Conservation (phyloP, 179 eudicot species). For the Amaranthus tricolor region DNA sequence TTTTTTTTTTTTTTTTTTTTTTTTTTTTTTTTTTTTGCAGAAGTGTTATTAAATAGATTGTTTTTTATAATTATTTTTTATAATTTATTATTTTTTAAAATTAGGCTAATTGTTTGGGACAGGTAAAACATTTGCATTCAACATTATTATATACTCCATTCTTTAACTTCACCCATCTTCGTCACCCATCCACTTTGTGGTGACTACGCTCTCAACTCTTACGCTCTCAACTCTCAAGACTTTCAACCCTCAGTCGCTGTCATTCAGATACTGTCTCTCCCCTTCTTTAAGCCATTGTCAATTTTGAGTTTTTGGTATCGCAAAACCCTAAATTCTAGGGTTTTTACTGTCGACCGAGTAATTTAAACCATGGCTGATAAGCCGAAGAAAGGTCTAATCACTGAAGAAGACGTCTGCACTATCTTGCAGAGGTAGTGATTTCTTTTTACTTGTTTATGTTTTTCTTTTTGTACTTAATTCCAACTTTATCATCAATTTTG, state of each 20-base stretch:
- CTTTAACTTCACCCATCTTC: not conserved
- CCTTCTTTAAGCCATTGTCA: not conserved
- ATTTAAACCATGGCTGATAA: slow-evolving; percentile 23
- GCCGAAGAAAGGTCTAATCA: slow-evolving; percentile 37
- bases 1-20: no score
- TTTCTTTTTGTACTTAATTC: not conserved
- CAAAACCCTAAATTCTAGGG: not conserved
- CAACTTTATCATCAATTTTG: not conserved
- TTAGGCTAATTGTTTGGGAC: no score
- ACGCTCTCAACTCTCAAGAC: not conserved
- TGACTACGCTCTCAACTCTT: not conserved
- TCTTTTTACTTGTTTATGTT: not conserved
- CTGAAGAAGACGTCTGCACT: slow-evolving; percentile 46
- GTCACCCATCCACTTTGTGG: not conserved
- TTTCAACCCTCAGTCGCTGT: not conserved
- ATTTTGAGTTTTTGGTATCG: no score
- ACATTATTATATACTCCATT: no score
- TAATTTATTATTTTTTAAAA: no score
- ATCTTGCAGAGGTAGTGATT: slow-evolving; percentile 46
- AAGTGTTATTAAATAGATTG: no score
- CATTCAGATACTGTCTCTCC: not conserved
- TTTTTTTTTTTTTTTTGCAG: no score
- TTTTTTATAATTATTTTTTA: no score
- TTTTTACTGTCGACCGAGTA: not conserved
- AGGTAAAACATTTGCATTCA: no score